Percentiles rank a stretch among this genome's conserved stretches.
Conservation (phyloP, 495 filamentous ascomycete species). For the Podospora tetraspora region DNA sequence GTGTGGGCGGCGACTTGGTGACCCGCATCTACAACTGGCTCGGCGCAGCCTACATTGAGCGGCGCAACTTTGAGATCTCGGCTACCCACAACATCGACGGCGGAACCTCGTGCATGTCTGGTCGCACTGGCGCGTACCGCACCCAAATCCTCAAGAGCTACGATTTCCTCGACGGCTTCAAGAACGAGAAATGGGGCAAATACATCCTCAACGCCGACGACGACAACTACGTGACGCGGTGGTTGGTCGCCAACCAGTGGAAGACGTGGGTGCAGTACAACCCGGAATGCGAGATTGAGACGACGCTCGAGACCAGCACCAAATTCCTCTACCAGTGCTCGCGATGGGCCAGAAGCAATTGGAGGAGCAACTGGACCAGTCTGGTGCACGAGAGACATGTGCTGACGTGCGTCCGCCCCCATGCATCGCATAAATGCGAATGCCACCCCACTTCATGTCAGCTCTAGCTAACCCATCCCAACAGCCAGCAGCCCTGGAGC, state of each 20-base stretch:
- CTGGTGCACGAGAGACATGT: conserved; percentile 65
- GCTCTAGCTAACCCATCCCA: background rate
- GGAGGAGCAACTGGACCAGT: conserved; percentile 74
- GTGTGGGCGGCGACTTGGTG: conserved; percentile 52
- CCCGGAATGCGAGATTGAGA: conserved; percentile 65
- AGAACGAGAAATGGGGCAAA: conserved; percentile 65
- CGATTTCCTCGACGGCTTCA: conserved; percentile 66
- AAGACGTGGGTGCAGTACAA: conserved; percentile 75
- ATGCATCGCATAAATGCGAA: conserved; percentile 1
- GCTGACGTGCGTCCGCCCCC: conserved; percentile 53
- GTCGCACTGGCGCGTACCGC: conserved; percentile 77
- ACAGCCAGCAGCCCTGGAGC: conserved; percentile 67
- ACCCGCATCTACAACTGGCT: conserved; percentile 69
- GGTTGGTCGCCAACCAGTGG: conserved; percentile 71
- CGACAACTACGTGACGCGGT: conserved; percentile 79
- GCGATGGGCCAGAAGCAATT: conserved; percentile 77
- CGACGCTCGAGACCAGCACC: conserved; percentile 66
- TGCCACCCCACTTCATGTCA: background rate
- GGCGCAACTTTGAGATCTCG: conserved; percentile 84
- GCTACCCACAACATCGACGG: conserved; percentile 82
- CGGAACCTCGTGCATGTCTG: conserved; percentile 82
- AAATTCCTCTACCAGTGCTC: conserved; percentile 75
- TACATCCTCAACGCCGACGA: conserved; percentile 77
- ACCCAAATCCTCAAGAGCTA: conserved; percentile 73
- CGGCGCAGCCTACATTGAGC: conserved; percentile 74